Evolutionary conservation across 768 basidiomycete genomes (phyloP).

Genomic region (Dacryopinax primogenitus): DNA sequence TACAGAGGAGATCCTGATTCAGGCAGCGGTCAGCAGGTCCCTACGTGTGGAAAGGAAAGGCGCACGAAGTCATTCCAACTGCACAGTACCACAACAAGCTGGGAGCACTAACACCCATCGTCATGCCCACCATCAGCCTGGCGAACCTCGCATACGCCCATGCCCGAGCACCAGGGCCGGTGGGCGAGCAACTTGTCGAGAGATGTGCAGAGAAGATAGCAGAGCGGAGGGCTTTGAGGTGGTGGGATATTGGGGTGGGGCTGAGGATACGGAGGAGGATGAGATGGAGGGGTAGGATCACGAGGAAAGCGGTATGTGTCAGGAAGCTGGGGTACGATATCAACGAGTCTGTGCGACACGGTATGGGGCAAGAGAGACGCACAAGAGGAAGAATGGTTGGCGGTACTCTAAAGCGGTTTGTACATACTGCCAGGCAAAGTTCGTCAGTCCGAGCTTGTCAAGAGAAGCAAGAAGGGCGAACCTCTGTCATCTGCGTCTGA

Average conservation of each 20-base stretch:
- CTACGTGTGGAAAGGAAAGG: constrained; percentile 14
- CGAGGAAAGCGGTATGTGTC: constrained; percentile 66
- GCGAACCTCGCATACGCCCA: constrained; percentile 4
- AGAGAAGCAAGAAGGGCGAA: constrained; percentile 24
- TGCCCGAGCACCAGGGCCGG: not conserved
- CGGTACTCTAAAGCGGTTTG: constrained; percentile 63
- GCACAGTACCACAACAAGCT: constrained; percentile 42
- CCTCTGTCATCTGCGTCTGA: constrained; percentile 69
- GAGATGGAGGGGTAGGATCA: constrained; percentile 76
- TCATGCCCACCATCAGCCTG: too few species aligned
- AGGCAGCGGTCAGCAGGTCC: constrained; percentile 11
- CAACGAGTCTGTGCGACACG: constrained; percentile 6
- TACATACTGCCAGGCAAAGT: constrained; percentile 44
- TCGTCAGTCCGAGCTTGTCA: not conserved
- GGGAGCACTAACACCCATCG: too few species aligned
- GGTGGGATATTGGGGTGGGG: constrained; percentile 29
- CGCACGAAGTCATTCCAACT: constrained; percentile 60
- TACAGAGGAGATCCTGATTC: constrained; percentile 50
- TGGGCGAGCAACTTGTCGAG: constrained; percentile 12
- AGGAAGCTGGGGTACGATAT: constrained; percentile 50
- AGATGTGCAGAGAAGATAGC: not conserved
- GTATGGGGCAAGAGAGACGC: constrained; percentile 22
- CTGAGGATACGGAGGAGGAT: constrained; percentile 45
- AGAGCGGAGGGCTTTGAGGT: not conserved
- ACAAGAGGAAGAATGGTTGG: constrained; percentile 86